These are phyloP conservation scores for Westerdykella aurantiaca DNA, from an alignment of 2,329 filamentous ascomycete genomes.

Conservation along the genomic window DNA sequence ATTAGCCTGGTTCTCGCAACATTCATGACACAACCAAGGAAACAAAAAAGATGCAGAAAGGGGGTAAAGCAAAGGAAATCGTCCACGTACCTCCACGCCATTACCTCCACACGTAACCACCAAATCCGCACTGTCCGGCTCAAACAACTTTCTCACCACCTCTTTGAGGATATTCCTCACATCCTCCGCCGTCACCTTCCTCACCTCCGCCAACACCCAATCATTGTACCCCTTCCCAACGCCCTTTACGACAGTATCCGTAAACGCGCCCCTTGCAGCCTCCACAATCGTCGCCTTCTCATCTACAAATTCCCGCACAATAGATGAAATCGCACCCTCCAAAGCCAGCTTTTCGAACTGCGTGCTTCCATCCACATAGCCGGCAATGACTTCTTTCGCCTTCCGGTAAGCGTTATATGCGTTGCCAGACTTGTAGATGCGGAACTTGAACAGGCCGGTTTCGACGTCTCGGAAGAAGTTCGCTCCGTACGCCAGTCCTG, in stretches of 20 bases:
- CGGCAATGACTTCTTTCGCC: conserved; percentile 66
- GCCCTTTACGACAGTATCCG: conserved; percentile 70
- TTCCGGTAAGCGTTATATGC: conserved; percentile 79
- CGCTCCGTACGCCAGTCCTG: conserved; percentile 86
- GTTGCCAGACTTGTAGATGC: conserved; percentile 85
- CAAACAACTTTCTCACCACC: conserved; percentile 73
- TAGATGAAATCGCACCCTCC: conserved; percentile 83
- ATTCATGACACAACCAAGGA: conserved; percentile 6
- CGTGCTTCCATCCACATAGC: conserved; percentile 64
- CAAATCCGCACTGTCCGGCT: conserved; percentile 72
- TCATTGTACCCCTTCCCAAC: conserved; percentile 73
- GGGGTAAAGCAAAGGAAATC: background rate
- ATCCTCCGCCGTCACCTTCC: conserved; percentile 68
- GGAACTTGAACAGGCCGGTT: conserved; percentile 73
- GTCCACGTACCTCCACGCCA: conserved; percentile 70
- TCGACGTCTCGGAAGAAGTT: conserved; percentile 73
- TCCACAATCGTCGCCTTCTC: conserved; percentile 79
- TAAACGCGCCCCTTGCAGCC: conserved; percentile 78
- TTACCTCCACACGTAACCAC: conserved; percentile 82
- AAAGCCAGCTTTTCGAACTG: conserved; percentile 75
- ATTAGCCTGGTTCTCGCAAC: background rate
- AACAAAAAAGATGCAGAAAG: background rate
- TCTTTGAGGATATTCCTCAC: conserved; percentile 69
- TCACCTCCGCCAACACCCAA: conserved; percentile 68
- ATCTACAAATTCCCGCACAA: conserved; percentile 81